Evolutionary conservation across 495 filamentous ascomycete genomes (phyloP).

Genomic region (Tuber umbilicatum): DNA sequence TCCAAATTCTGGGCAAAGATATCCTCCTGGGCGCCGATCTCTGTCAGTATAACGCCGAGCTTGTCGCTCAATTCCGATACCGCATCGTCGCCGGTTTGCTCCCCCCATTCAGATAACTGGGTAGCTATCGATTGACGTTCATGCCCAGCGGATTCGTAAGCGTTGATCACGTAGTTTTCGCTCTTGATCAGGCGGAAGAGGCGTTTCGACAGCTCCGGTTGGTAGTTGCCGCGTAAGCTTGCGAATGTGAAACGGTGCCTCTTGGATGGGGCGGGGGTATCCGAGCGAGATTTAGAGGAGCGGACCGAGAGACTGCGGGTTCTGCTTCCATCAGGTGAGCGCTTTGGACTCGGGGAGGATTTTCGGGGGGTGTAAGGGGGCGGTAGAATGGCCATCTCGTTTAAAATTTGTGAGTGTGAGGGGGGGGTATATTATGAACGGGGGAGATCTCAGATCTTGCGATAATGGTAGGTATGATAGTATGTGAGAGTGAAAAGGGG

Average conservation of each 20-base stretch:
- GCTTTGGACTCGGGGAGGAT: conserved; percentile 27
- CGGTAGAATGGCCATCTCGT: conserved; percentile 38
- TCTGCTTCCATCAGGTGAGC: conserved; percentile 39
- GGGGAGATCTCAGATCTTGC: conserved; percentile 1
- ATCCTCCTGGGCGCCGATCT: conserved; percentile 90
- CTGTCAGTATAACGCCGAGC: conserved; percentile 79
- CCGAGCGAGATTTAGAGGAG: conserved; percentile 44
- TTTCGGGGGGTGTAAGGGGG: conserved; percentile 40
- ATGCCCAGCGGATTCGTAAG: conserved; percentile 72
- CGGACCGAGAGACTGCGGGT: conserved; percentile 53
- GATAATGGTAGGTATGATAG: not conserved
- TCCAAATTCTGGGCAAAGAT: conserved; percentile 77
- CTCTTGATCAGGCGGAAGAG: conserved; percentile 88
- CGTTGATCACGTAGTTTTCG: conserved; percentile 73
- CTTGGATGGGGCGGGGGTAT: conserved; percentile 39
- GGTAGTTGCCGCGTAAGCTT: conserved; percentile 71
- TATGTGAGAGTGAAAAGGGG: conserved; percentile 6
- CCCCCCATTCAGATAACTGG: conserved; percentile 96
- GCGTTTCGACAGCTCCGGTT: conserved; percentile 75
- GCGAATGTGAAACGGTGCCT: conserved; percentile 68
- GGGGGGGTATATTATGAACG: conserved; percentile 11
- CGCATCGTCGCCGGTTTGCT: conserved; percentile 75
- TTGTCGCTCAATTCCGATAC: conserved; percentile 89
- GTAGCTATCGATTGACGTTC: conserved; percentile 75
- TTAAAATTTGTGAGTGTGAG: not conserved